Base-by-base conservation (phyloP, 2,329 filamentous ascomycete species). In the Neofusicoccum cordaticola region DNA sequence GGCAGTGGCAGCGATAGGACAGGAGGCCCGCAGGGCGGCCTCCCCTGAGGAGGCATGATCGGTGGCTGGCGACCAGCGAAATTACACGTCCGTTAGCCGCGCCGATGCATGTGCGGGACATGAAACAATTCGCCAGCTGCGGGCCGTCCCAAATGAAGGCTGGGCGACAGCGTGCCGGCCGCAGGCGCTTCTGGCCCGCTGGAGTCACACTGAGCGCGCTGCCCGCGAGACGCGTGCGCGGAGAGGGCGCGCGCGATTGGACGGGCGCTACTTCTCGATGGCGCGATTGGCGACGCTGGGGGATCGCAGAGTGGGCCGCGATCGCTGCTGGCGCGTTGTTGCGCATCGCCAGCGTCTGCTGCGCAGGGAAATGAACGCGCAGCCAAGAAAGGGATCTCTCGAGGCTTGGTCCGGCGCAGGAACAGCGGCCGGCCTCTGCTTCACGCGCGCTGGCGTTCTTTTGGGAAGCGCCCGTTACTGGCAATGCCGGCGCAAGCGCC, bases 111-210 rank as follows among this genome's bases (percentile, higher is more conserved):
- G 41, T 31, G 47, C n/a, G 44, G 56, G 15, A 47, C 56, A 45
- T 60, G 56, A 60, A 60, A 60, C 56, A 47, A 60, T 60, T 60
- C 42, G 56, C 56, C 56, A 60, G 56, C 42, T 35, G 42, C 56
- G 56, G 56, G 56, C 56, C 56, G 56, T 41, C 15, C 56, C 42
- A 60, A 60, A 60, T 60, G 27, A 47, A 37, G n/a, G 15, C 27
- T 47, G 53, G 39, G 44, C 41, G 27, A 9, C 53, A 45, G 39
- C 39, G 53, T 27, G 9, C 41, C 34, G 31, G 19, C 15, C 19
- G 35, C 19, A 31, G 51, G 52, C 52, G 35, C 17, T 41, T 31
- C 52, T 42, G 52, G 41, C 11, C 39, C 41, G 34, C 27, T n/a
- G 37, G 17, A 15, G 19, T 4, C 5, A 19, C 19, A 19, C 15